phyloP scores from a whole-genome alignment of 139 green algal genomes.

The Micractinium conductrix region DNA sequence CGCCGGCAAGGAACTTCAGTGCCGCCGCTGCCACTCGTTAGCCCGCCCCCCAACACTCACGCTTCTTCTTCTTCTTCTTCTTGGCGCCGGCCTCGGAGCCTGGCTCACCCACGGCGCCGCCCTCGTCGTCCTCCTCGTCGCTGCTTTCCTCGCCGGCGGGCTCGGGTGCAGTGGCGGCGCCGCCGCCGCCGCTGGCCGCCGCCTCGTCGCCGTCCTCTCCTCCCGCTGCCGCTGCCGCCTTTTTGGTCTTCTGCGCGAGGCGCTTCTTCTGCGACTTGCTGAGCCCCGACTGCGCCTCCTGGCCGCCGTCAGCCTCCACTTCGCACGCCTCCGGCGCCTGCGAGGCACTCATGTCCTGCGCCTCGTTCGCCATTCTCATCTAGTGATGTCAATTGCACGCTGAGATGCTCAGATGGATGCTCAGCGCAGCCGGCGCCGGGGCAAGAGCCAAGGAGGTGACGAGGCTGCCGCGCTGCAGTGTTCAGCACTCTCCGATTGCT shows the following conservation, averaged over 20 bases:
- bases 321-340: too few relatives aligned
- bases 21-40: not conserved
- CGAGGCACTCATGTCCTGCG: slow-evolving; percentile 1
- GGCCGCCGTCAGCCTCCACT: not conserved
- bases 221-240: slow-evolving; percentile 46
- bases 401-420: too few relatives aligned
- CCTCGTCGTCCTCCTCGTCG: slow-evolving; percentile 34
- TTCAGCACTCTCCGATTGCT: too few relatives aligned
- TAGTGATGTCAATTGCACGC: not conserved
- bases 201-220: not conserved
- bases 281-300: slow-evolving; percentile 27
- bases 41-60: slow-evolving; percentile 24
- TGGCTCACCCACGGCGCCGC: slow-evolving; percentile 38
- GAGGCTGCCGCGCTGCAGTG: too few relatives aligned
- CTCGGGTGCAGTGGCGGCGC: slow-evolving; percentile 3
- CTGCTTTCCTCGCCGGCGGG: slow-evolving; percentile 34
- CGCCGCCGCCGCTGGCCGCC: not conserved
- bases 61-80: slow-evolving; percentile 47
- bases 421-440: too few relatives aligned
- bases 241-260: slow-evolving; percentile 70
- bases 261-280: slow-evolving; percentile 70
- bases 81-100: slow-evolving; percentile 59
- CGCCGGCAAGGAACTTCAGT: not conserved
- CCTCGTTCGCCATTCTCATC: not conserved
- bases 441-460: too few relatives aligned